Conservation (phyloP, 208 protist genomes). For the Angomonas desouzai region DNA sequence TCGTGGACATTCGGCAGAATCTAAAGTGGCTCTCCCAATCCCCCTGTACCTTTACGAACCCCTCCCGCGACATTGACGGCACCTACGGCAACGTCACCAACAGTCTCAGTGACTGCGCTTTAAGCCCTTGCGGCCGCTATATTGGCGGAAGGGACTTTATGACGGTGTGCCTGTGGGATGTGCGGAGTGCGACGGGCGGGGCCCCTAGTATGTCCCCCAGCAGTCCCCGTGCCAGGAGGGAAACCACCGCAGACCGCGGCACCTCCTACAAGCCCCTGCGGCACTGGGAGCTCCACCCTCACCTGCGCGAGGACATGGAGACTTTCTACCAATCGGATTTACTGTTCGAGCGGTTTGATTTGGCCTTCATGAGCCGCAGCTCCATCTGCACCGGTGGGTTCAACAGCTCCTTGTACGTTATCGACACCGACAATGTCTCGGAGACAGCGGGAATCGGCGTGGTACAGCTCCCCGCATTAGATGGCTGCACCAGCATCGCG, state of each 20-base stretch:
- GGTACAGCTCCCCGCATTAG: conserved; percentile 47
- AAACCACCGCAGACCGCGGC: not conserved
- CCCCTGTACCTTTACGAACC: conserved; percentile 61
- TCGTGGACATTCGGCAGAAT: conserved; percentile 78
- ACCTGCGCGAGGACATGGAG: conserved; percentile 56
- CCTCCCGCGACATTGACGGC: conserved; percentile 36
- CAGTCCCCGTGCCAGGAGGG: conserved; percentile 11
- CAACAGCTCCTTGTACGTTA: conserved; percentile 55
- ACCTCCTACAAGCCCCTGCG: conserved; percentile 27
- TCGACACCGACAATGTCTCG: conserved; percentile 36
- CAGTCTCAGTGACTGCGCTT: conserved; percentile 68
- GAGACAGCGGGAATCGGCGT: conserved; percentile 19
- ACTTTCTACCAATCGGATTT: conserved; percentile 62
- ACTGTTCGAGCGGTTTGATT: conserved; percentile 61
- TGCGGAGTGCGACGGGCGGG: conserved; percentile 40
- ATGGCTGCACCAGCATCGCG: conserved; percentile 28
- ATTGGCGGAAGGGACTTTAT: conserved; percentile 78
- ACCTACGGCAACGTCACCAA: conserved; percentile 53
- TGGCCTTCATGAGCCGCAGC: conserved; percentile 61
- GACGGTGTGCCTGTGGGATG: conserved; percentile 79
- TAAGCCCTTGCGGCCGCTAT: conserved; percentile 83
- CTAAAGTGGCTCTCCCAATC: conserved; percentile 64
- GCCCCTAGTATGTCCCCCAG: conserved; percentile 19
- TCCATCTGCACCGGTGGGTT: conserved; percentile 78
- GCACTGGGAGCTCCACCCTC: conserved; percentile 74